These are phyloP conservation scores for Phytophthora pini DNA, from an alignment of 352 stramenopile genomes.

Conservation along the genomic window DNA sequence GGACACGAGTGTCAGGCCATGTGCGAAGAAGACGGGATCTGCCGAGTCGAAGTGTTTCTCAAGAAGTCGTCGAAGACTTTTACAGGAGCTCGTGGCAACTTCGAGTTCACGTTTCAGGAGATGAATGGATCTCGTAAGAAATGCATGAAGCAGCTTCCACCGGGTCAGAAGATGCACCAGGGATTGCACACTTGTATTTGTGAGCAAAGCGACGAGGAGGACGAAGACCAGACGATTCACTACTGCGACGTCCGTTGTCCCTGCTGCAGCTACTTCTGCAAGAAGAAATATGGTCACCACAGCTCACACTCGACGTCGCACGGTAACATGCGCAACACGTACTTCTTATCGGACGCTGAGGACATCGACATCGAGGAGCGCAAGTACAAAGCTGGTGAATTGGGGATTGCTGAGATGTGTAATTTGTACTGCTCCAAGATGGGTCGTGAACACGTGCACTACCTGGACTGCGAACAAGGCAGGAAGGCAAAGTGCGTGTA, in stretches of 20 bases:
- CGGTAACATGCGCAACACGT: constrained; percentile 85
- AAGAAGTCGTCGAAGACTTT: constrained; percentile 79
- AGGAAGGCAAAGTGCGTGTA: constrained; percentile 54
- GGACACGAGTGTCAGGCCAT: constrained; percentile 60
- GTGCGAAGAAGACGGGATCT: constrained; percentile 69
- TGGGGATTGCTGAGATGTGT: constrained; percentile 80
- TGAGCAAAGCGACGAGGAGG: constrained; percentile 16
- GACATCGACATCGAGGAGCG: constrained; percentile 77
- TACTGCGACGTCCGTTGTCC: constrained; percentile 77
- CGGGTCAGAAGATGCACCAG: constrained; percentile 53
- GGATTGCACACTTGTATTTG: constrained; percentile 56
- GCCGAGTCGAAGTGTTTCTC: constrained; percentile 70
- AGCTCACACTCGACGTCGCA: constrained; percentile 70
- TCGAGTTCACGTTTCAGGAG: constrained; percentile 80
- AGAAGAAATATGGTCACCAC: constrained; percentile 60
- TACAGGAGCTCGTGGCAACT: constrained; percentile 54
- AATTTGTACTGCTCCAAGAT: constrained; percentile 85
- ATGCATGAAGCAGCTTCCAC: constrained; percentile 45
- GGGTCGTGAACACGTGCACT: constrained; percentile 79
- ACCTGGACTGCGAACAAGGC: constrained; percentile 64
- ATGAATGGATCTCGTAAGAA: constrained; percentile 84
- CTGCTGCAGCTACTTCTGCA: constrained; percentile 82
- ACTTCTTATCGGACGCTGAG: constrained; percentile 61
- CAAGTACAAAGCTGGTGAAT: constrained; percentile 74
- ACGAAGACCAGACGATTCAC: constrained; percentile 43